These are phyloP conservation scores for Suhomyces yuchorum DNA, from an alignment of 1,139 yeast genomes.

Conservation along the genomic window DNA sequence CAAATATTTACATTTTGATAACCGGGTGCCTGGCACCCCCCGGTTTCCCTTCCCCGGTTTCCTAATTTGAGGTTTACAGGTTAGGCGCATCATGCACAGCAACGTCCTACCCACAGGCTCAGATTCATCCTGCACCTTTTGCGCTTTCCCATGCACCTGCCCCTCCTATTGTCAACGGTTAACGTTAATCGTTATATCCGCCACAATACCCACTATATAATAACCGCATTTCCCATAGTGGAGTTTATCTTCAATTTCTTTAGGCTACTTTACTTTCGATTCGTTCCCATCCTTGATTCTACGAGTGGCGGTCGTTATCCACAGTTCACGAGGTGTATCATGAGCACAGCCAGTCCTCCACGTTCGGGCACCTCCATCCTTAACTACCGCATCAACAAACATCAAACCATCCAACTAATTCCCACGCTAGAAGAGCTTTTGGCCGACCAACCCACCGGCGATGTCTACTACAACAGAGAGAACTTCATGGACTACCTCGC, in stretches of 20 bases:
- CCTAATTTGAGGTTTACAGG: neutral
- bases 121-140: constrained; percentile 1
- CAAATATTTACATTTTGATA: neutral
- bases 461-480: constrained; percentile 11
- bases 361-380: constrained; percentile 11
- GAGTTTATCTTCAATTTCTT: neutral
- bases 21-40: neutral
- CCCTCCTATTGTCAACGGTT: constrained; percentile 10
- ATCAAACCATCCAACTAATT: constrained; percentile 14
- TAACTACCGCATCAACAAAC: constrained; percentile 14
- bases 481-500: constrained; percentile 32
- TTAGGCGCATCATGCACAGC: constrained; percentile 2
- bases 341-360: constrained; percentile 10
- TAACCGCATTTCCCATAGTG: neutral
- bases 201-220: constrained; percentile 7
- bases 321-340: constrained; percentile 3
- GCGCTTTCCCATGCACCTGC: constrained; percentile 5
- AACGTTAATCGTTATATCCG: constrained; percentile 8
- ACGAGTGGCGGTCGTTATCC: neutral
- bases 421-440: constrained; percentile 17
- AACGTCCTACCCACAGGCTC: constrained; percentile 1
- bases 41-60: neutral
- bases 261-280: neutral
- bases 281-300: neutral
- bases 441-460: constrained; percentile 5